Percentiles rank a stretch among this genome's conserved stretches.
Evolutionary conservation across 805 yeast genomes (phyloP).

Genomic region (Metschnikowia picachoensis): DNA sequence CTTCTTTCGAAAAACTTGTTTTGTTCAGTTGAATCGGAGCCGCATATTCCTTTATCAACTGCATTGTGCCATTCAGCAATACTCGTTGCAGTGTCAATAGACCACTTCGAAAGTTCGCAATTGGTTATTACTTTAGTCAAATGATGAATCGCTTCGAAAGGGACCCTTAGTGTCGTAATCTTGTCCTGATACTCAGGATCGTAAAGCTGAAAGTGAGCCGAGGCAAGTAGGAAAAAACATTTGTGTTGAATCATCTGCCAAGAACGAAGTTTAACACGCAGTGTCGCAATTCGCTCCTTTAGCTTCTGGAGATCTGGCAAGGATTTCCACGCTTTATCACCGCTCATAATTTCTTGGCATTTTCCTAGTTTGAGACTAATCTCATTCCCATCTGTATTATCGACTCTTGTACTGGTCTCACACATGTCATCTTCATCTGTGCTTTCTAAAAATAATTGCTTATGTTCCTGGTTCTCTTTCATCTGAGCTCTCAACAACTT

Average conservation of each 20-base stretch:
- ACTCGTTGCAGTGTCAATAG: no score
- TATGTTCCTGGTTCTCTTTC: no score
- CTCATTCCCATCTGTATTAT: no score
- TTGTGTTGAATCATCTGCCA: slow-evolving; percentile 69
- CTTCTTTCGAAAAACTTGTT: slow-evolving; percentile 47
- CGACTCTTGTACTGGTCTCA: no score
- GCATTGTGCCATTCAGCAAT: no score
- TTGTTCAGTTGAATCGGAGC: slow-evolving; percentile 5
- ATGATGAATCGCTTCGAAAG: slow-evolving; percentile 3
- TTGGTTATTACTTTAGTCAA: no score
- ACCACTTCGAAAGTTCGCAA: no score
- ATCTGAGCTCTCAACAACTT: neutral
- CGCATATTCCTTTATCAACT: no score
- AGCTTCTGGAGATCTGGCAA: slow-evolving; percentile 6
- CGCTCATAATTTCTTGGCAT: no score
- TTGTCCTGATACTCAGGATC: slow-evolving; percentile 32
- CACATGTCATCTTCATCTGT: no score
- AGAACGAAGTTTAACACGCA: slow-evolving; percentile 36
- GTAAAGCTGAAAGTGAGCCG: slow-evolving; percentile 59
- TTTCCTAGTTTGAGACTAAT: no score
- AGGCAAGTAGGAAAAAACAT: slow-evolving; percentile 71
- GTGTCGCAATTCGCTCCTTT: slow-evolving; percentile 24
- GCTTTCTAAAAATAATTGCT: no score
- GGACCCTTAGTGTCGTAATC: slow-evolving; percentile 16
- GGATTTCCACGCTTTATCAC: neutral